These are phyloP conservation scores for Fusarium tricinctum DNA, from an alignment of 2,329 filamentous ascomycete species.

Conservation along the genomic window DNA sequence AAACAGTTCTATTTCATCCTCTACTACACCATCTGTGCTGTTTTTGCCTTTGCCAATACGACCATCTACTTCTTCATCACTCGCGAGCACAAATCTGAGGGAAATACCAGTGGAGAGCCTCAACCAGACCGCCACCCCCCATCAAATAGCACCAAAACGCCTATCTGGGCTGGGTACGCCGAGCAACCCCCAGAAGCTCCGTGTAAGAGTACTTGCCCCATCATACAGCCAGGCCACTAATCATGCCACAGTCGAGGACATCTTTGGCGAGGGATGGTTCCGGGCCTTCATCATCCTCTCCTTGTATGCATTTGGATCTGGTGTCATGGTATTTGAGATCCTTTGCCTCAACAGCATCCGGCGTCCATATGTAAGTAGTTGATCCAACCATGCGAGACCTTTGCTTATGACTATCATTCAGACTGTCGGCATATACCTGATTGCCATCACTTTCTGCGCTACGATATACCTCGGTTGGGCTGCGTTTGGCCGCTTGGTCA, in stretches of 20 bases:
- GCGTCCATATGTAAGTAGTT: slow-evolving; percentile 60
- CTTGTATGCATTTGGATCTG: slow-evolving; percentile 60
- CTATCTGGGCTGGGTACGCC: slow-evolving; percentile 19
- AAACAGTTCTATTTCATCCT: slow-evolving; percentile 64
- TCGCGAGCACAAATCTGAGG: slow-evolving; percentile 49
- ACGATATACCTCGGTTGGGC: slow-evolving; percentile 66
- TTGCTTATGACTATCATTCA: slow-evolving; percentile 47
- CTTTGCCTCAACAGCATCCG: slow-evolving; percentile 67
- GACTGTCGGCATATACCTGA: slow-evolving; percentile 61
- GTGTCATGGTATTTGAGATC: slow-evolving; percentile 62
- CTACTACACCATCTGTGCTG: slow-evolving; percentile 63
- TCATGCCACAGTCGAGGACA: slow-evolving; percentile 58
- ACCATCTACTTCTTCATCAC: slow-evolving; percentile 65
- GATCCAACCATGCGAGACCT: fast-evolving
- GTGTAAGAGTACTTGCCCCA: slow-evolving; percentile 34
- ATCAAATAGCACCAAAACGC: slow-evolving; percentile 19
- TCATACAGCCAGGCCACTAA: slow-evolving; percentile 45
- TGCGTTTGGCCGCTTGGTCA: slow-evolving; percentile 61
- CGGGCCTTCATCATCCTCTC: slow-evolving; percentile 63
- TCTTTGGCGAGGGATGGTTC: slow-evolving; percentile 65
- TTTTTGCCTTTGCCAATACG: slow-evolving; percentile 65
- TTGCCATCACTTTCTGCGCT: slow-evolving; percentile 58
- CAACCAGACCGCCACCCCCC: slow-evolving; percentile 14
- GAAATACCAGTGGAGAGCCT: slow-evolving; percentile 25
- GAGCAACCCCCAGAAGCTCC: slow-evolving; percentile 37